These are phyloP conservation scores for Leptosphaerulina australis DNA, from an alignment of 2,329 filamentous ascomycete genomes.

Conservation along the genomic window DNA sequence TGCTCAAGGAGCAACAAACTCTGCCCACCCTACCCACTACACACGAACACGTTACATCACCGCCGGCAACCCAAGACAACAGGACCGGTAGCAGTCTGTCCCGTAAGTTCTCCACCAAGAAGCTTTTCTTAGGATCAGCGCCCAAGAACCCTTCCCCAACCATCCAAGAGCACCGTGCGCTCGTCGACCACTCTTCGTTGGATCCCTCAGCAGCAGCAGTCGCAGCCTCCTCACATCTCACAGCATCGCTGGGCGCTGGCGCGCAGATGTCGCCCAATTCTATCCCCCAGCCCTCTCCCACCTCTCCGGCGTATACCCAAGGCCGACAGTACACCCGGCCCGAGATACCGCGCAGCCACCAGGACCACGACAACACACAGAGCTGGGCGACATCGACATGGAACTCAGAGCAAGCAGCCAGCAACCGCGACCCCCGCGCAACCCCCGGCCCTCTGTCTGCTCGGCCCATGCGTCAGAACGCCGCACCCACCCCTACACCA, in stretches of 20 bases:
- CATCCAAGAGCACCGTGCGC: conserved; percentile 52
- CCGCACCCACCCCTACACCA: conserved; percentile 38
- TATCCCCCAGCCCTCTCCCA: conserved; percentile 55
- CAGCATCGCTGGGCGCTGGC: conserved; percentile 53
- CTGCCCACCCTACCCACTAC: conserved; percentile 68
- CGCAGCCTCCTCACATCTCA: conserved; percentile 58
- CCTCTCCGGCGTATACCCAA: conserved; percentile 56
- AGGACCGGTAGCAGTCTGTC: conserved; percentile 55
- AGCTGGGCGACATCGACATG: conserved; percentile 34
- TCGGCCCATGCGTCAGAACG: conserved; percentile 39
- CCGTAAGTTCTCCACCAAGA: conserved; percentile 60
- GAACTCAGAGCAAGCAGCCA: conserved; percentile 37
- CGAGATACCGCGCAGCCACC: conserved; percentile 38
- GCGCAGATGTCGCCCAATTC: conserved; percentile 51
- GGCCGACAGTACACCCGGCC: conserved; percentile 39
- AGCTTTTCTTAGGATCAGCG: conserved; percentile 56
- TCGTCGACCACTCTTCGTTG: conserved; percentile 52
- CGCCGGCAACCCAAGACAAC: conserved; percentile 43
- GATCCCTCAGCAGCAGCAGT: conserved; percentile 59
- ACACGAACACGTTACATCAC: conserved; percentile 47
- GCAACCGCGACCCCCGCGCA: conserved; percentile 41
- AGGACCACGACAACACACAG: conserved; percentile 40
- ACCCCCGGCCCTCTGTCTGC: conserved; percentile 41
- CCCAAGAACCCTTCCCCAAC: conserved; percentile 60
- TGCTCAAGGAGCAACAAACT: conserved; percentile 91